Conservation (phyloP, 805 yeast genomes). For the Candida orba region DNA sequence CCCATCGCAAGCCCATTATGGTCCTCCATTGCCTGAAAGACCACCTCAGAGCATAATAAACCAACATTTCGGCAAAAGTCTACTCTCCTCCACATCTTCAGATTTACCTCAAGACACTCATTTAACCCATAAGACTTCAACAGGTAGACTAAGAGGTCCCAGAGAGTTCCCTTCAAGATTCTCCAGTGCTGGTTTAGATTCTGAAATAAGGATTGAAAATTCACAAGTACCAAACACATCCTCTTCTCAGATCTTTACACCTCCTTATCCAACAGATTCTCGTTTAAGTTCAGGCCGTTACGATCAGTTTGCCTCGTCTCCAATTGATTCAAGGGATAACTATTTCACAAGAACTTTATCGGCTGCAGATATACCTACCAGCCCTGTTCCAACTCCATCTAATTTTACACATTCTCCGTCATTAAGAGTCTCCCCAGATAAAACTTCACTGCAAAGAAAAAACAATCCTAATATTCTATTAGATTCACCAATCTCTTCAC, state of each 20-base stretch:
- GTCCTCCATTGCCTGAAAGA: constrained; percentile 19
- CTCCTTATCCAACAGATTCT: constrained; percentile 5
- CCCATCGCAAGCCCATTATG: neutral
- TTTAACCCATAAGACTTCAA: neutral
- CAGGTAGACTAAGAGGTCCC: constrained; percentile 15
- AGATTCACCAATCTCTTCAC: constrained; percentile 10
- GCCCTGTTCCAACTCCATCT: neutral
- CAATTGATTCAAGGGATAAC: constrained; percentile 4
- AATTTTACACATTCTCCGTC: constrained; percentile 3
- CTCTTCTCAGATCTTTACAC: neutral
- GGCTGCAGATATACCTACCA: neutral
- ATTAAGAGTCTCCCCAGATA: constrained; percentile 6
- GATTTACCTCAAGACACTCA: neutral
- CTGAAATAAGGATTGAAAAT: neutral
- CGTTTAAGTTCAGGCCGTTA: constrained; percentile 3
- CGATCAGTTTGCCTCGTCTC: constrained; percentile 7
- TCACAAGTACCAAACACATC: neutral
- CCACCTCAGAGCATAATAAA: constrained; percentile 19
- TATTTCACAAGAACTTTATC: neutral
- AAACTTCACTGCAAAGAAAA: neutral
- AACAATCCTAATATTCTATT: neutral
- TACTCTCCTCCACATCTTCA: constrained; percentile 1
- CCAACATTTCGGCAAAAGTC: constrained; percentile 6
- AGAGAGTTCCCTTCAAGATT: constrained; percentile 16
- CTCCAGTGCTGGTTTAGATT: neutral